These are phyloP conservation scores for Colletotrichum sp. DNA, from an alignment of 2,329 filamentous ascomycete genomes.

Conservation along the genomic window DNA sequence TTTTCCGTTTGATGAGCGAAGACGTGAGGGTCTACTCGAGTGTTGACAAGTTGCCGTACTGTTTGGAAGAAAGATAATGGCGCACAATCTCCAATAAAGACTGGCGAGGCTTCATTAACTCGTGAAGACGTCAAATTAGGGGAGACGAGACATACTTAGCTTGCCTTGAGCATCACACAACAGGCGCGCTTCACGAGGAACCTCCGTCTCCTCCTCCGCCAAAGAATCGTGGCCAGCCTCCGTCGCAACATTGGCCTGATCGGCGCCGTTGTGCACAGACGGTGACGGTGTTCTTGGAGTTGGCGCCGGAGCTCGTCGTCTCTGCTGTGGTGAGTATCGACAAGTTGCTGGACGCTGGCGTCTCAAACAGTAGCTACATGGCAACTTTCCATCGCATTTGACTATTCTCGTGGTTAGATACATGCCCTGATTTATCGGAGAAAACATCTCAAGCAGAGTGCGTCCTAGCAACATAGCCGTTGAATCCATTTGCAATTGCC, in stretches of 20 bases:
- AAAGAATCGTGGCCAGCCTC: slow-evolving; percentile 24
- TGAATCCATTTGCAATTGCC: neutral
- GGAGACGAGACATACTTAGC: slow-evolving; percentile 31
- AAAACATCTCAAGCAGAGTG: neutral
- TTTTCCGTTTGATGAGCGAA: slow-evolving; percentile 54
- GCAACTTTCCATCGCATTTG: slow-evolving; percentile 59
- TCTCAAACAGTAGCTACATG: slow-evolving; percentile 54
- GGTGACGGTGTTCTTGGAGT: slow-evolving; percentile 19
- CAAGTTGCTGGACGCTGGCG: slow-evolving; percentile 48
- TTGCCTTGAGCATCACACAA: slow-evolving; percentile 58
- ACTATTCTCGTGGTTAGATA: slow-evolving; percentile 30
- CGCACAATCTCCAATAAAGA: slow-evolving; percentile 62
- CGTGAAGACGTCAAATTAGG: neutral
- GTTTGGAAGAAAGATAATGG: slow-evolving; percentile 62
- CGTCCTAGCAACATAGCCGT: neutral
- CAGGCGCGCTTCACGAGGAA: slow-evolving; percentile 57
- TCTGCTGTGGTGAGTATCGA: slow-evolving; percentile 51
- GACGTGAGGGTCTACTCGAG: slow-evolving; percentile 51
- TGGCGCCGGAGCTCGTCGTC: slow-evolving; percentile 35
- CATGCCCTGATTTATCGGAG: neutral
- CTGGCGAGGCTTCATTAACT: neutral
- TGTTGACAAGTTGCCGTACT: slow-evolving; percentile 56
- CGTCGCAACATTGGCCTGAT: neutral
- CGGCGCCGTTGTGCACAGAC: slow-evolving; percentile 7
- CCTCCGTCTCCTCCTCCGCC: slow-evolving; percentile 58